A percentile compares a stretch with the other conserved stretches of the same genome.
Conservation (phyloP, 345 rosid species). For the Psidium guajava region DNA sequence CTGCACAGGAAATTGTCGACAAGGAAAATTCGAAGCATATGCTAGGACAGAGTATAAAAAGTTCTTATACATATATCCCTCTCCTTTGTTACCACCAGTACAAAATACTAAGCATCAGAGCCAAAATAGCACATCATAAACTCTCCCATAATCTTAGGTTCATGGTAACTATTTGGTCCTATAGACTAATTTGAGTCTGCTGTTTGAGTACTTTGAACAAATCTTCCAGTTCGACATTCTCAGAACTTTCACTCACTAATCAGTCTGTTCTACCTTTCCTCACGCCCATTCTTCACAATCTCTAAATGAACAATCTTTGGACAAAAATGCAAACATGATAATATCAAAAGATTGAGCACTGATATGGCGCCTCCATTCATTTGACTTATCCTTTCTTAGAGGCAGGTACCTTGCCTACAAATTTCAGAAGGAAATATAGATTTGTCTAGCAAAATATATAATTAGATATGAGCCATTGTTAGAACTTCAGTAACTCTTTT, state of each 20-base stretch:
- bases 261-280: not conserved
- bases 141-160: not conserved
- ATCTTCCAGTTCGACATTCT: not conserved
- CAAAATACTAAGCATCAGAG: not conserved
- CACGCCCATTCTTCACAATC: not conserved
- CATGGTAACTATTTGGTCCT: not conserved
- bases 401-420: not conserved
- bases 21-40: not conserved
- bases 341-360: not conserved
- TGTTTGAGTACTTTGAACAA: not conserved
- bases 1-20: not conserved
- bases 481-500: not conserved
- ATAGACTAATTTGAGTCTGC: not conserved
- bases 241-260: not conserved
- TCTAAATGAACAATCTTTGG: not conserved
- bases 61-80: not conserved
- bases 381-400: not conserved
- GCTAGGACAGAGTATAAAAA: not conserved
- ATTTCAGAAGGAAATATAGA: not conserved
- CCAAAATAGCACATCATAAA: not conserved
- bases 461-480: not conserved
- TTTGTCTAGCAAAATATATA: not conserved
- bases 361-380: not conserved
- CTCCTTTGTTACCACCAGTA: not conserved
- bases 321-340: not conserved